phyloP scores from a whole-genome alignment of 192 early-diverging fungal genomes.

The Coemansia guatemalensis region DNA sequence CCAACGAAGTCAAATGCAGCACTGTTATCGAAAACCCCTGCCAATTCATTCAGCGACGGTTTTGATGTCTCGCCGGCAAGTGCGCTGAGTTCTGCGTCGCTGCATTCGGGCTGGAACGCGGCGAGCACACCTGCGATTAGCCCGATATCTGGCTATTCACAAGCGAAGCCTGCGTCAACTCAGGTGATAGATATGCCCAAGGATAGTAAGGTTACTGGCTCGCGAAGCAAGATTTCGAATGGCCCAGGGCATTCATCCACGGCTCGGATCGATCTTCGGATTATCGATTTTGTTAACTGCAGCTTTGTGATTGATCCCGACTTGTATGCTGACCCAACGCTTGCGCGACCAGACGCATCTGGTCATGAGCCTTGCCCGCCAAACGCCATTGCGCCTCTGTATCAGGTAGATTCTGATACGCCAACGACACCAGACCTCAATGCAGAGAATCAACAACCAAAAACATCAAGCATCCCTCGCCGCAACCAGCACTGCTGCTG shows the following conservation, averaged over 20 bases:
- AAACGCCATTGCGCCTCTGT: constrained; percentile 18
- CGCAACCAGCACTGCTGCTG: neutral
- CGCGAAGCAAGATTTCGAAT: neutral
- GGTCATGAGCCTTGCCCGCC: constrained; percentile 42
- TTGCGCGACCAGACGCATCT: constrained; percentile 42
- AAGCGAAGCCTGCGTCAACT: neutral
- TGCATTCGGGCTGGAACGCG: constrained; percentile 1
- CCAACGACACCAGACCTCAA: constrained; percentile 1
- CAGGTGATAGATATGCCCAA: neutral
- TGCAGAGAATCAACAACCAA: neutral
- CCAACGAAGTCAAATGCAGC: too few species aligned
- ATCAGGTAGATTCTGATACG: constrained; percentile 8
- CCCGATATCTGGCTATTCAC: neutral
- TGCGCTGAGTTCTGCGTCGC: neutral
- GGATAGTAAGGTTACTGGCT: neutral
- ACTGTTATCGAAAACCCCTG: constrained; percentile 5
- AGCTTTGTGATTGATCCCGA: constrained; percentile 63
- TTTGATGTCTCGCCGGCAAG: constrained; percentile 12
- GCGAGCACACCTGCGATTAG: neutral
- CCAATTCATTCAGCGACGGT: constrained; percentile 15
- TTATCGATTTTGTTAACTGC: constrained; percentile 98
- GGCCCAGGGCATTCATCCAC: neutral
- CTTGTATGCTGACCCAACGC: constrained; percentile 38
- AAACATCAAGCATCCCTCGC: neutral
- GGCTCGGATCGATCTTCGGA: constrained; percentile 73